phyloP scores from a whole-genome alignment of 257 asterid species.

The Capsicum rhomboideum region DNA sequence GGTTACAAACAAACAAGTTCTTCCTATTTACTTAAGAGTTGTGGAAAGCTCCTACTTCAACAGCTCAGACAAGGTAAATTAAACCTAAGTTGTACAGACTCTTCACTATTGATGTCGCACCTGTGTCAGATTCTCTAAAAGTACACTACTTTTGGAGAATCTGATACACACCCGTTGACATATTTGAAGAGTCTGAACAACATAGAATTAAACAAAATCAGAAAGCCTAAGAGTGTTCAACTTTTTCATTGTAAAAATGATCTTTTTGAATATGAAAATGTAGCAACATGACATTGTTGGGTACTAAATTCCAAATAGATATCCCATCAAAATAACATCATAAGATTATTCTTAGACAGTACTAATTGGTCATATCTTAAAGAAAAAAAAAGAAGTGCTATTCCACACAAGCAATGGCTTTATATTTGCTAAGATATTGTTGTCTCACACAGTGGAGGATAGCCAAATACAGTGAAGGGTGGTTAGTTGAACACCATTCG shows the following conservation, averaged over 20 bases:
- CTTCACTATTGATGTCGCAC: too few relatives aligned
- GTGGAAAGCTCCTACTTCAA: slow-evolving; percentile 91
- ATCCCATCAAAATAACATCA: slow-evolving; percentile 20
- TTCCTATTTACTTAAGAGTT: slow-evolving; percentile 79
- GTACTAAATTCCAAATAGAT: not conserved
- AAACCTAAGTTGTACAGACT: too few relatives aligned
- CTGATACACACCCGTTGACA: too few relatives aligned
- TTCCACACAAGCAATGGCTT: slow-evolving; percentile 17
- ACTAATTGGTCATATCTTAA: slow-evolving; percentile 26
- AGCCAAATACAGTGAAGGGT: too few relatives aligned
- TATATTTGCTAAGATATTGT: slow-evolving; percentile 37
- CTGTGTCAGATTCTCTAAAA: too few relatives aligned
- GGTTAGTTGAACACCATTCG: too few relatives aligned
- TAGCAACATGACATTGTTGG: slow-evolving; percentile 4
- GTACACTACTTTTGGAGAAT: too few relatives aligned
- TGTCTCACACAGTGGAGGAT: slow-evolving; percentile 24
- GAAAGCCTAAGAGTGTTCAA: not conserved
- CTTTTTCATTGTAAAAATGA: not conserved
- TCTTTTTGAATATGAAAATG: not conserved
- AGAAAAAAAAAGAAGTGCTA: not conserved
- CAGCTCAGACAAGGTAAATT: slow-evolving; percentile 81
- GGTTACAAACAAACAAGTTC: slow-evolving; percentile 86
- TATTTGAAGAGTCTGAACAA: too few relatives aligned
- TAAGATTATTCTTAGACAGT: slow-evolving; percentile 32
- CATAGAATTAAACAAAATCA: too few relatives aligned